Percentiles rank a stretch among this genome's conserved stretches.
Conservation (phyloP, 2,329 filamentous ascomycete species). For the Cercospora sesami region DNA sequence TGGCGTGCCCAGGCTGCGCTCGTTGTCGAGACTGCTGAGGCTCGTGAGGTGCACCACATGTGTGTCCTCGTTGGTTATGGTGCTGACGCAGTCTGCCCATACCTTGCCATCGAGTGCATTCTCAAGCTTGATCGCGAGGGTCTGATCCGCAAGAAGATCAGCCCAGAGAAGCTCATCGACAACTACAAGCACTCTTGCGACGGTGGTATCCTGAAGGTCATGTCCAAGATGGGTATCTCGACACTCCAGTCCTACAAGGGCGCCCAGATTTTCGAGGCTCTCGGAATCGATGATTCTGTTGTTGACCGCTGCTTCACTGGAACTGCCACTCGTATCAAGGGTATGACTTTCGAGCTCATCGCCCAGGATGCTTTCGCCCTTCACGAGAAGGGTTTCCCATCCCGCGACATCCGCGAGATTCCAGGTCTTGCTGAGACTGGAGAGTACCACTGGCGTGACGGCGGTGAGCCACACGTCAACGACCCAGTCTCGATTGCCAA, state of each 20-base stretch:
- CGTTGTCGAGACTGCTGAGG: slow-evolving; percentile 88
- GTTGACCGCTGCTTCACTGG: slow-evolving; percentile 94
- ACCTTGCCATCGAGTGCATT: slow-evolving; percentile 94
- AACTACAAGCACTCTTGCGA: slow-evolving; percentile 98
- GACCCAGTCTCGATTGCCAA: slow-evolving; percentile 94
- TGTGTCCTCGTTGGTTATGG: slow-evolving; percentile 96
- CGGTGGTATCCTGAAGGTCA: slow-evolving; percentile 95
- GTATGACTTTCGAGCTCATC: slow-evolving; percentile 89
- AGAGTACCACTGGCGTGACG: slow-evolving; percentile 98
- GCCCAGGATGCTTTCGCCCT: slow-evolving; percentile 92
- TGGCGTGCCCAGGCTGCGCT: slow-evolving; percentile 88
- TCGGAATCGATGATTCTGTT: slow-evolving; percentile 87
- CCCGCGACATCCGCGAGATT: slow-evolving; percentile 71
- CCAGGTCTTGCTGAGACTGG: slow-evolving; percentile 86
- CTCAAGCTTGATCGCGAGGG: slow-evolving; percentile 94
- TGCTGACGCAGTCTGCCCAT: slow-evolving; percentile 90
- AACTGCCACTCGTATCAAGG: slow-evolving; percentile 90
- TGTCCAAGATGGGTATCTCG: slow-evolving; percentile 99
- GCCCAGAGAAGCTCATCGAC: slow-evolving; percentile 77
- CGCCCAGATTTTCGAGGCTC: slow-evolving; percentile 94
- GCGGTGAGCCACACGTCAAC: slow-evolving; percentile 92
- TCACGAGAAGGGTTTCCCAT: slow-evolving; percentile 90
- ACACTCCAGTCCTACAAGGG: slow-evolving; percentile 96
- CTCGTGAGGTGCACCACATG: slow-evolving; percentile 97
- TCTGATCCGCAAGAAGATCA: slow-evolving; percentile 85